A percentile compares a stretch with the other conserved stretches of the same genome.
Conservation (phyloP, 768 basidiomycete genomes). For the Daedaleopsis sinensis region DNA sequence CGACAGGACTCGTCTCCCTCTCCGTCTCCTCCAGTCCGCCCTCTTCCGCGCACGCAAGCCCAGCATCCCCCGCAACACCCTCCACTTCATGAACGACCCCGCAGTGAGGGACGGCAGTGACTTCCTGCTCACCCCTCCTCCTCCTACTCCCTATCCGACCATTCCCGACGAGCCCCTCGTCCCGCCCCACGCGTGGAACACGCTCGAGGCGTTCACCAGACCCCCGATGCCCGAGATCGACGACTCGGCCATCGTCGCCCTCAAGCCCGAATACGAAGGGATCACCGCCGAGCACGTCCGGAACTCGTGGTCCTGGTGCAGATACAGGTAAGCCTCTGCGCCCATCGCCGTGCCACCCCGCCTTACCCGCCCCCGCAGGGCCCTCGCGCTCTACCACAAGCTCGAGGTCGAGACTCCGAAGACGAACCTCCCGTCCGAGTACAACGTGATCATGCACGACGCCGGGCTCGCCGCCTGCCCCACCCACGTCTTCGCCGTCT, state of each 20-base stretch:
- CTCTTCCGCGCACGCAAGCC: neutral
- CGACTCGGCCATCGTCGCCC: neutral
- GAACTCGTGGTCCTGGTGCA: neutral
- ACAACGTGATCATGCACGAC: neutral
- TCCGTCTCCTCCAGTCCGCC: neutral
- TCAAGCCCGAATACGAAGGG: neutral
- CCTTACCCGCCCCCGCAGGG: neutral
- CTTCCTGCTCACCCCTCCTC: neutral
- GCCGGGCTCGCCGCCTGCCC: constrained; percentile 2
- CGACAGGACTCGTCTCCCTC: neutral
- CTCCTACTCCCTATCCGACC: neutral
- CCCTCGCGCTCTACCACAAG: neutral
- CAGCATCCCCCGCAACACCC: neutral
- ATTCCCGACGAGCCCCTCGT: neutral
- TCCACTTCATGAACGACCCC: neutral
- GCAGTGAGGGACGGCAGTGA: neutral
- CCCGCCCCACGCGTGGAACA: neutral
- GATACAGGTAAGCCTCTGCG: neutral
- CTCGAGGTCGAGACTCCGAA: neutral
- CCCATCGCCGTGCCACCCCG: neutral
- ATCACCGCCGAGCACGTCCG: neutral
- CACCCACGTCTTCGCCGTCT: constrained; percentile 17
- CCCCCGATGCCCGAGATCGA: neutral
- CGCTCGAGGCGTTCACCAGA: neutral
- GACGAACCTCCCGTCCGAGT: neutral